phyloP scores from a whole-genome alignment of 495 filamentous ascomycete genomes.

The Lasiosphaeria ovina region DNA sequence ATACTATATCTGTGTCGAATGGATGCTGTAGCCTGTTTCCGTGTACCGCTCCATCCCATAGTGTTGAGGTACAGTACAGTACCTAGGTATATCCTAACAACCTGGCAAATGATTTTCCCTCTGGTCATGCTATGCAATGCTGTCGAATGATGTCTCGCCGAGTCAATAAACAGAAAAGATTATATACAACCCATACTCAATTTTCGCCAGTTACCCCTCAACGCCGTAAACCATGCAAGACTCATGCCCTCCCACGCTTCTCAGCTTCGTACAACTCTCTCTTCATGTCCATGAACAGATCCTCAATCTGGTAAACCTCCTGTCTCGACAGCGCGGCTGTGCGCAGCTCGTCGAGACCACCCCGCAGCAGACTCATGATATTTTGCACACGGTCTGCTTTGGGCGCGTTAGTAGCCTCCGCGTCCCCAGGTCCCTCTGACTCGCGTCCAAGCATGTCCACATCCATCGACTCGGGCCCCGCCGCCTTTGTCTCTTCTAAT shows the following conservation, averaged over 20 bases:
- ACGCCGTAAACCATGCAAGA: not conserved
- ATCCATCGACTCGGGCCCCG: slow-evolving; percentile 11
- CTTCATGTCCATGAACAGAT: slow-evolving; percentile 66
- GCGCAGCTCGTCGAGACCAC: slow-evolving; percentile 52
- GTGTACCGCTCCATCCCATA: no score
- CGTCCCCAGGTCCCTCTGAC: not conserved
- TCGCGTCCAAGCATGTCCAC: slow-evolving; percentile 5
- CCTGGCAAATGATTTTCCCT: not conserved
- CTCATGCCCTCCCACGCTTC: slow-evolving; percentile 40
- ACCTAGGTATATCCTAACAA: slow-evolving; percentile 1
- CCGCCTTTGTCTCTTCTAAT: slow-evolving; percentile 11
- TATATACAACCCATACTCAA: not conserved
- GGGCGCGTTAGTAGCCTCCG: not conserved
- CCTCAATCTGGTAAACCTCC: slow-evolving; percentile 60
- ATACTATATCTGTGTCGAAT: not conserved
- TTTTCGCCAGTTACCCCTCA: not conserved
- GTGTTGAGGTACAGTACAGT: not conserved
- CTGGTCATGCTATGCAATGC: not conserved
- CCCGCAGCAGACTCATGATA: slow-evolving; percentile 51
- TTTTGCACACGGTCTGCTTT: slow-evolving; percentile 26
- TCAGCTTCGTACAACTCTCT: slow-evolving; percentile 62
- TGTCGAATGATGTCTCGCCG: not conserved
- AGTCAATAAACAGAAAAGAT: not conserved
- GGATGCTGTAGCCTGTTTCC: not conserved
- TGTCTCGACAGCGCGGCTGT: slow-evolving; percentile 47